phyloP scores from a whole-genome alignment of 2,329 filamentous ascomycete species.

The Hirsutella thompsonii region DNA sequence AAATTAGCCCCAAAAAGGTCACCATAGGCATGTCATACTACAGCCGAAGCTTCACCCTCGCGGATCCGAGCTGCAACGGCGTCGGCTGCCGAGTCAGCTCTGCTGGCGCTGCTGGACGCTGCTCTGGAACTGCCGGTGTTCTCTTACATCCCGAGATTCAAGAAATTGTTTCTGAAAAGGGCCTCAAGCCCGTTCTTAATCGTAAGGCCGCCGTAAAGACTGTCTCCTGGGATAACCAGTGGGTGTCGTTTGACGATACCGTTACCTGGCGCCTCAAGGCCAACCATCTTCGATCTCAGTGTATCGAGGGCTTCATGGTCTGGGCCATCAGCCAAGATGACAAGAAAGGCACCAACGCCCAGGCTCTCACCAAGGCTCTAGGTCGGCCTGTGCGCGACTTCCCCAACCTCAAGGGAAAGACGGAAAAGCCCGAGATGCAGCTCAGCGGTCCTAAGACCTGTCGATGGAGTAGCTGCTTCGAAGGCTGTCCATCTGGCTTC shows the following conservation, averaged over 20 bases:
- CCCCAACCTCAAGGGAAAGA: too few relatives aligned
- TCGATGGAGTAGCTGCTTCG: too few relatives aligned
- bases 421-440: too few relatives aligned
- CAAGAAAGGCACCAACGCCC: too few relatives aligned
- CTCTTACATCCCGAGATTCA: background rate
- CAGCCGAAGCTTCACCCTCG: constrained; percentile 14
- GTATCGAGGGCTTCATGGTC: background rate
- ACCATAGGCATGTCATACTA: constrained; percentile 30
- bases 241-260: background rate
- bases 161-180: background rate
- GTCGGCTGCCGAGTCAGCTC: constrained; percentile 8
- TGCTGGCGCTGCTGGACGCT: background rate
- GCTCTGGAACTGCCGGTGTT: background rate
- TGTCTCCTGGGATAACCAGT: background rate
- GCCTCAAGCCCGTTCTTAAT: background rate
- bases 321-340: background rate
- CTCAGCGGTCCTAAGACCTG: too few relatives aligned
- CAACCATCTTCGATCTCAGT: background rate
- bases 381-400: too few relatives aligned
- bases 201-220: background rate
- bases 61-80: constrained; percentile 5
- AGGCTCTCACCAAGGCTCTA: too few relatives aligned
- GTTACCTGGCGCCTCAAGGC: background rate
- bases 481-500: too few relatives aligned
- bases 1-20: constrained; percentile 26